Percentiles rank a stretch among this genome's conserved stretches.
phyloP scores from a whole-genome alignment of 768 basidiomycete species.

The Boletus rubroflammeus region DNA sequence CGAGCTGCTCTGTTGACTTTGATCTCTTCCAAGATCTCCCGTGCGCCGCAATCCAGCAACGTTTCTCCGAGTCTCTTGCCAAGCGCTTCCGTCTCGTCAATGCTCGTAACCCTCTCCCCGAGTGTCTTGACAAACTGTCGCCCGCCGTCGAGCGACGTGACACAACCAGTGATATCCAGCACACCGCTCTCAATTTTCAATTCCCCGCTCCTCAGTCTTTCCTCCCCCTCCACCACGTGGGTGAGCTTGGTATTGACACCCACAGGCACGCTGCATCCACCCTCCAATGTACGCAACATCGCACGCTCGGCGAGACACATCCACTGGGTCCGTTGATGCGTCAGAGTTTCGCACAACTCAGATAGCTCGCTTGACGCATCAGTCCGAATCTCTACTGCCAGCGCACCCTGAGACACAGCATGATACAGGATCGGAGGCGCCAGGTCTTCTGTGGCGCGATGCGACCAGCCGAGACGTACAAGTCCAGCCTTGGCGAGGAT shows the following conservation, averaged over 20 bases:
- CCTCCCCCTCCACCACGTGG: slow-evolving; percentile 28
- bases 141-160: slow-evolving; percentile 77
- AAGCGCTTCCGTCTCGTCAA: slow-evolving; percentile 61
- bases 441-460: slow-evolving; percentile 75
- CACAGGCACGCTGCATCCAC: slow-evolving; percentile 96
- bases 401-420: slow-evolving; percentile 93
- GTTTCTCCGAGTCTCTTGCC: slow-evolving; percentile 64
- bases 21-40: slow-evolving; percentile 79
- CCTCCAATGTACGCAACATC: slow-evolving; percentile 85
- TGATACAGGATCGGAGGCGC: slow-evolving; percentile 72
- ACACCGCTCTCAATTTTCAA: slow-evolving; percentile 30
- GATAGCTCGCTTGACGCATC: slow-evolving; percentile 56
- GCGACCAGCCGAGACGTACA: slow-evolving; percentile 67
- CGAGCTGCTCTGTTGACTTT: slow-evolving; percentile 57
- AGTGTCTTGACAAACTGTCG: slow-evolving; percentile 67
- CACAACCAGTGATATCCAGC: slow-evolving; percentile 72
- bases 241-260: slow-evolving; percentile 63
- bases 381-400: slow-evolving; percentile 79
- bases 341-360: slow-evolving; percentile 62
- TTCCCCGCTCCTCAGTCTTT: slow-evolving; percentile 32
- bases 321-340: slow-evolving; percentile 77
- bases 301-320: slow-evolving; percentile 80
- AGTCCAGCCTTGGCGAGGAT: slow-evolving; percentile 94
- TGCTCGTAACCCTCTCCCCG: slow-evolving; percentile 45
- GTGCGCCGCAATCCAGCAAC: slow-evolving; percentile 70